Conservation (phyloP, 352 stramenopile species). For the Pythium angustatum region DNA sequence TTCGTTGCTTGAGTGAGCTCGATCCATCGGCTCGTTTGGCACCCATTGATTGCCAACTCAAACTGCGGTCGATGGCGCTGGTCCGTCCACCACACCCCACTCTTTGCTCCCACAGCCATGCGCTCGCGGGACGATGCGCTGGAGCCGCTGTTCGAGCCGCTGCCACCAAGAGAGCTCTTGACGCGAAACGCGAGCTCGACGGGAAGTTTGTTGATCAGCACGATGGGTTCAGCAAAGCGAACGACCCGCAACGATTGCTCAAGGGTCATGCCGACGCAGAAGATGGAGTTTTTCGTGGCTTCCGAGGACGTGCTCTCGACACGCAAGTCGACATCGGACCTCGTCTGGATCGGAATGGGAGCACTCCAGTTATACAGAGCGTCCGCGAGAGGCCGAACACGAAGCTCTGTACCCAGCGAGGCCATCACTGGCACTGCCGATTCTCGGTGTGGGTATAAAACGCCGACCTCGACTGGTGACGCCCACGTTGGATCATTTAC, state of each 20-base stretch:
- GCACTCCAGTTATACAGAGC: conserved; percentile 64
- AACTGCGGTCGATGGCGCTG: conserved; percentile 67
- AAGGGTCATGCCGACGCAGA: conserved; percentile 64
- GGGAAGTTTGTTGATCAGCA: conserved; percentile 81
- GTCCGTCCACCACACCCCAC: conserved; percentile 79
- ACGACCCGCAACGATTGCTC: conserved; percentile 71
- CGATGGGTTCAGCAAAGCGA: conserved; percentile 63
- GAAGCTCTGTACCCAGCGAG: conserved; percentile 68
- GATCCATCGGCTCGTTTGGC: conserved; percentile 64
- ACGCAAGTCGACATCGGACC: conserved; percentile 54
- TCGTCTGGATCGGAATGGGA: conserved; percentile 75
- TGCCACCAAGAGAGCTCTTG: conserved; percentile 39
- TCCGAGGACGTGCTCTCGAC: conserved; percentile 55
- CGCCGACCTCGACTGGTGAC: conserved; percentile 68
- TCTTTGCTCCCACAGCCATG: conserved; percentile 57
- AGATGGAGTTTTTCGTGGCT: conserved; percentile 45
- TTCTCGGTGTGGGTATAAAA: conserved; percentile 55
- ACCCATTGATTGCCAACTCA: conserved; percentile 65
- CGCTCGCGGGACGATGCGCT: conserved; percentile 24
- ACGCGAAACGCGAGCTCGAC: conserved; percentile 61
- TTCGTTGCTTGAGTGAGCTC: conserved; percentile 52
- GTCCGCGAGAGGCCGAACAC: conserved; percentile 54
- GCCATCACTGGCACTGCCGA: conserved; percentile 71
- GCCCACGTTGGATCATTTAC: conserved; percentile 82
- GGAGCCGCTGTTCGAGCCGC: not conserved